A percentile compares a stretch with the other conserved stretches of the same genome.
These are phyloP conservation scores for Tetraselmis chui DNA, from an alignment of 139 green algal genomes.

Conservation along the genomic window DNA sequence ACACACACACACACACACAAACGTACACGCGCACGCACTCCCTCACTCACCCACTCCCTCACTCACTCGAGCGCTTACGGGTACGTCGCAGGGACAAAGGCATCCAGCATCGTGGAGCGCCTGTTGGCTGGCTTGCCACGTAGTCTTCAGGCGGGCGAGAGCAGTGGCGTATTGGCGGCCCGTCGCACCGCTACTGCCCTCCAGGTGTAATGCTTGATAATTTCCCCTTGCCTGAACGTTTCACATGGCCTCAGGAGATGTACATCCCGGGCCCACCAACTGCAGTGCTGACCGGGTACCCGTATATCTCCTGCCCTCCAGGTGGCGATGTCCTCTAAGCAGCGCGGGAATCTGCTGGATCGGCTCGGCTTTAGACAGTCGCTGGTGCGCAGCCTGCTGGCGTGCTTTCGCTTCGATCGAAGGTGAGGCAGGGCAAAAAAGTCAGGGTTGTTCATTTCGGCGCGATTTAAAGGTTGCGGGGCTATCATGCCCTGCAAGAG, in stretches of 20 bases:
- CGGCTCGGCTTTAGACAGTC: background rate
- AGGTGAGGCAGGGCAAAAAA: no score
- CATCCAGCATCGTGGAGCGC: constrained; percentile 16
- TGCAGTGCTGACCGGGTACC: no score
- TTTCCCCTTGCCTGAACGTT: no score
- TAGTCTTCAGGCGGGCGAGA: constrained; percentile 31
- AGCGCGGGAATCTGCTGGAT: background rate
- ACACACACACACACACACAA: no score
- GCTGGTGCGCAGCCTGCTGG: background rate
- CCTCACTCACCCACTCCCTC: background rate
- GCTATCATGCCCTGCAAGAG: no score
- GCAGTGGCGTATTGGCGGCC: constrained; percentile 25
- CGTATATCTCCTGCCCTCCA: no score
- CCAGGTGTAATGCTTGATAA: constrained; percentile 1
- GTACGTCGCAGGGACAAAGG: background rate
- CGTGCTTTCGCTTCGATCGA: background rate
- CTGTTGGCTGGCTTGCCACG: constrained; percentile 27
- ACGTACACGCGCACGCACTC: no score
- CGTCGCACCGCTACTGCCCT: constrained; percentile 44
- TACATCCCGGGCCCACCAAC: no score
- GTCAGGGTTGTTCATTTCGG: no score
- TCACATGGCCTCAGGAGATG: no score
- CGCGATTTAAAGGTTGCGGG: no score
- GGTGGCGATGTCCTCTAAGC: background rate
- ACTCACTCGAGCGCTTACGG: background rate